phyloP scores from a whole-genome alignment of 371 early-diverging fungal genomes.

The Rhizomucor pusillus region DNA sequence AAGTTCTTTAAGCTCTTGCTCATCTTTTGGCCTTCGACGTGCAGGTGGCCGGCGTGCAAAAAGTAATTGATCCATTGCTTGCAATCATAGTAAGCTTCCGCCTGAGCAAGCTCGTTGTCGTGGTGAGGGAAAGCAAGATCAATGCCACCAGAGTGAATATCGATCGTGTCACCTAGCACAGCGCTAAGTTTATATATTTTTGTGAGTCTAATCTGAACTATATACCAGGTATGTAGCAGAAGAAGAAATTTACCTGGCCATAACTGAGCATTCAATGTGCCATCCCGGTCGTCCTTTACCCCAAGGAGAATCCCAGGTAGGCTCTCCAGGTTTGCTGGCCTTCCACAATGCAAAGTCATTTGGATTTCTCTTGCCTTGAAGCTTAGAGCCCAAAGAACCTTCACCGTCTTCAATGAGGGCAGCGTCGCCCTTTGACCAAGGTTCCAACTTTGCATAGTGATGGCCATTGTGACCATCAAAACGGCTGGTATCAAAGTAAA shows the following conservation, averaged over 20 bases:
- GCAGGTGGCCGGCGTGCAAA: slow-evolving; percentile 98
- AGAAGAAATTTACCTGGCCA: slow-evolving; percentile 85
- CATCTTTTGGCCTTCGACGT: slow-evolving; percentile 99
- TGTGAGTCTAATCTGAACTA: not conserved
- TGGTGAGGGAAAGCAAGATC: slow-evolving; percentile 99
- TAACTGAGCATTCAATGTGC: slow-evolving; percentile 99
- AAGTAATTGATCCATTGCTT: slow-evolving; percentile 99
- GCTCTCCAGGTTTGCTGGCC: slow-evolving; percentile 94
- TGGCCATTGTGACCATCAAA: slow-evolving; percentile 82
- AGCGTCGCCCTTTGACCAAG: slow-evolving; percentile 82
- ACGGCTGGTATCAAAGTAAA: slow-evolving; percentile 96
- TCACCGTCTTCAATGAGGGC: slow-evolving; percentile 89
- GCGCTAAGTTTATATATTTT: slow-evolving; percentile 48
- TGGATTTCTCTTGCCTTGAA: slow-evolving; percentile 71
- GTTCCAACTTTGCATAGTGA: slow-evolving; percentile 93
- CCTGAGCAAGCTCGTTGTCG: slow-evolving; percentile 99
- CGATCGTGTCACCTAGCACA: slow-evolving; percentile 87
- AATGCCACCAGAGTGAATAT: slow-evolving; percentile 99
- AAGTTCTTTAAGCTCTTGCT: slow-evolving; percentile 99
- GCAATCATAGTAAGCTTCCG: slow-evolving; percentile 92
- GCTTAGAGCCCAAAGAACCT: slow-evolving; percentile 76
- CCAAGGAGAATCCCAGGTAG: slow-evolving; percentile 96
- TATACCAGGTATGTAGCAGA: not conserved
- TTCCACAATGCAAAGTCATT: slow-evolving; percentile 99
- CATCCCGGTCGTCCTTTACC: slow-evolving; percentile 98